phyloP scores from a whole-genome alignment of 2,329 filamentous ascomycete genomes.

The Diaporthe sp. region DNA sequence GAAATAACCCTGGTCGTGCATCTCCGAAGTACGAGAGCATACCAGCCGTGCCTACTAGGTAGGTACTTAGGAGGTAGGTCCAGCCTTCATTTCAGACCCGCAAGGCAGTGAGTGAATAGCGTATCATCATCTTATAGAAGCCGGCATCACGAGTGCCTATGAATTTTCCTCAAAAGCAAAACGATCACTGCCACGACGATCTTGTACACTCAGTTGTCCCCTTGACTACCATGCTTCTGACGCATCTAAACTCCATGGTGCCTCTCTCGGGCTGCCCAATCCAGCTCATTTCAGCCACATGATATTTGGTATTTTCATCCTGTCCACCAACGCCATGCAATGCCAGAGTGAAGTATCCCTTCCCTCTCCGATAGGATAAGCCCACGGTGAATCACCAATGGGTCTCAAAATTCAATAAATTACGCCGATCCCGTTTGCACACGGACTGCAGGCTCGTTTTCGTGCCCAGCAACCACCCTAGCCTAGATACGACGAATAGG shows the following conservation, averaged over 20 bases:
- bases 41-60: not conserved
- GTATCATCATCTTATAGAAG: not conserved
- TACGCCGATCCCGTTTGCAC: not conserved
- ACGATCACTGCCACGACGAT: not conserved
- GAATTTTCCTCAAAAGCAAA: not conserved
- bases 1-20: conserved; percentile 34
- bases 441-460: not conserved
- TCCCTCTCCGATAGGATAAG: conserved; percentile 13
- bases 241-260: conserved; percentile 24
- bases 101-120: not conserved
- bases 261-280: conserved; percentile 32
- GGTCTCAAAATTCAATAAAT: conserved; percentile 20
- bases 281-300: conserved; percentile 35
- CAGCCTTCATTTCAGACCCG: not conserved
- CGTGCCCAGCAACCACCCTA: not conserved
- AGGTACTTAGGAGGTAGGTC: not conserved
- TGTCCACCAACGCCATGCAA: conserved; percentile 40
- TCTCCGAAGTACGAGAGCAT: conserved; percentile 32
- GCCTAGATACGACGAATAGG: conserved; percentile 29
- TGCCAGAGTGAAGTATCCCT: conserved; percentile 28
- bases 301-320: conserved; percentile 40
- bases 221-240: conserved; percentile 14
- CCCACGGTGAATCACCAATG: conserved; percentile 13
- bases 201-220: not conserved
- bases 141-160: not conserved